Base-by-base conservation (phyloP, 176 grass and related monocot species). In the Pontederia paniculata region DNA sequence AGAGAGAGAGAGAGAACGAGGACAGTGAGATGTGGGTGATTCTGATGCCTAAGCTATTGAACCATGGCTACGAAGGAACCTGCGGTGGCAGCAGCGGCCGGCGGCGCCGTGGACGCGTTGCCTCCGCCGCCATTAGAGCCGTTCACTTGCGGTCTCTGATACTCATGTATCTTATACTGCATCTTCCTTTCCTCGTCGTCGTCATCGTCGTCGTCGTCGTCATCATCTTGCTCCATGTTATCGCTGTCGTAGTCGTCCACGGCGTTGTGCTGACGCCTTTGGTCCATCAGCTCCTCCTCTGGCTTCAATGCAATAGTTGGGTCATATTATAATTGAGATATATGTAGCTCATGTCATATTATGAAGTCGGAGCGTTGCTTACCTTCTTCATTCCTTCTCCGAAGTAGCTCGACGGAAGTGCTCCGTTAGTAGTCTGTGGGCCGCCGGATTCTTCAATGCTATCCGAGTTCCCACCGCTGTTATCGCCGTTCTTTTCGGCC, bases 51-150 rank as follows among this genome's bases (percentile, higher is more conserved):
- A 22, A 21, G 72, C 81, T 82, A 93, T 76, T 93, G 66, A 73
- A 98, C 94, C 87, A 98, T 93, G 74, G 66, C 94, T 70, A 98
- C 70, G 87, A 93, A 98, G 52, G 94, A 88, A 73, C 84, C 84
- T 47, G 83, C 56, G 17, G 81, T 19, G 11, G 72, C 47, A 17
- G 71, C 63, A 2, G 61, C 12, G 28, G 65, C 45, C 37, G 52
- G 66, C 8, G 55, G 47, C 6, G 80, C 57, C 52, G 71, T 98
- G 9, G 74, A 65, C 47, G 81, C 50, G 46, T 64, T 81, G 43
- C 56, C 62, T 16, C 49, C 58, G 52, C 73, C 48, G 45, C 76
- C 73, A 6, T 37, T 37, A 5, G 28, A 37, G 77, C 65, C 0
- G 53, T 21, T 67, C 17, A 67, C 65, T n/a, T 77, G 76, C 2